A percentile compares a stretch with the other conserved stretches of the same genome.
Evolutionary conservation across 257 asterid species (phyloP).

Genomic region (Coffea eugenioides): DNA sequence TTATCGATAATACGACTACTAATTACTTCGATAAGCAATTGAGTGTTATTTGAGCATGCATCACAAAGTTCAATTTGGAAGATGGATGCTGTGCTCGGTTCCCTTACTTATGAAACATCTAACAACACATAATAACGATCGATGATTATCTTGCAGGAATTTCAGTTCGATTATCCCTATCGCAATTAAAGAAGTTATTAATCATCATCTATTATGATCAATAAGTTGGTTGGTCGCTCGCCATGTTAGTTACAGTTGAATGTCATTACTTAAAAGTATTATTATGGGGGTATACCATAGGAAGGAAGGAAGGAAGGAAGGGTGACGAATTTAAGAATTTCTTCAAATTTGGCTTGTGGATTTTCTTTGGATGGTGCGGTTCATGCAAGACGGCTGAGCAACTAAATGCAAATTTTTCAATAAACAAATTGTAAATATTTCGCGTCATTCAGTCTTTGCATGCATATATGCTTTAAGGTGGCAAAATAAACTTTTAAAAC

Average conservation of each 20-base stretch:
- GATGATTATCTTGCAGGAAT: neutral
- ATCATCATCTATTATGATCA: neutral
- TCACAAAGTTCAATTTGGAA: neutral
- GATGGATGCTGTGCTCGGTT: neutral
- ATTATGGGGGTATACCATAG: neutral
- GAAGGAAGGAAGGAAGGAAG: neutral
- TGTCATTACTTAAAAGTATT: neutral
- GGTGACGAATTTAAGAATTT: neutral
- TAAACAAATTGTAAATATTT: neutral
- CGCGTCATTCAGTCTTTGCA: neutral
- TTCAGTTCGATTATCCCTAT: neutral
- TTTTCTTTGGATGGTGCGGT: neutral
- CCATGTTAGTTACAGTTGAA: neutral
- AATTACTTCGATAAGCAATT: neutral
- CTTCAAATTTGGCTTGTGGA: neutral
- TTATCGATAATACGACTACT: neutral
- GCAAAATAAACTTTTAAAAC: neutral
- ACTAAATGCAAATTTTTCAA: neutral
- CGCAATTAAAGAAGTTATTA: neutral
- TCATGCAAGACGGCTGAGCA: neutral
- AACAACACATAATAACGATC: neutral
- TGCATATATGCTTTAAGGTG: neutral
- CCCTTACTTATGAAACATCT: neutral
- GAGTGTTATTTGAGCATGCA: neutral
- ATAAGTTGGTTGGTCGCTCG: neutral